Evolutionary conservation across 345 rosid genomes (phyloP), one percentile per base, ranked within the genome.

Genomic region (Aquilaria sinensis): DNA sequence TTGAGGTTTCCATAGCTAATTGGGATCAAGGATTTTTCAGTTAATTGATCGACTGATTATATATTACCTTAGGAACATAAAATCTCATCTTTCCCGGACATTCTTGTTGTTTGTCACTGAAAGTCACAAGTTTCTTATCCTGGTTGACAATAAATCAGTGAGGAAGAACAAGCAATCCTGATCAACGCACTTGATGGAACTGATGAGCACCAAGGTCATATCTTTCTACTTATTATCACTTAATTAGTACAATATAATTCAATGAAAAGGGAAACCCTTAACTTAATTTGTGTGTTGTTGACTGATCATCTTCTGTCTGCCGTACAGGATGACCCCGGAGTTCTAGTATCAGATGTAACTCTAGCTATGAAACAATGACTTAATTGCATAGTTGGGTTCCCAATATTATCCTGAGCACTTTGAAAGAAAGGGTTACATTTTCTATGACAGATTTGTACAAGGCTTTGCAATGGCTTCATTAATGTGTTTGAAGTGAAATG

Each of bases 131-230:
- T 54, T 68, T 48, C 41, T 61, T 47, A 55, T 68, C 33, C 71
- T 68, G 50, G 66, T 68, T 13, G 71, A 68, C 60, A 68, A 68
- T 54, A 55, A 68, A 12, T 61, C 71, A 60, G 53, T 65, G 71
- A 12, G 65, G 71, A 47, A 9, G 55, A 68, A 46, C 56, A 68
- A 61, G 9, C 47, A 54, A 15, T 68, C 71, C 12, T 47, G 33
- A 37, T 48, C 62, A 14, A 46, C 30, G 30, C 53, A 30, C 32
- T n/a, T 68, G 5, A 68, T n/a, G 66, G 61, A 67, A 31, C 54
- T 60, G 9, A 60, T 51, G 67, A 51, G 48, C 53, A 57, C 67
- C 30, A 41, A 33, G 67, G 62, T 68, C 46, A 49, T 10, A 49
- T 10, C 23, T 8, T 10, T 12, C 56, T 61, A 51, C 45, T 12